Evolutionary conservation across 1,139 yeast species (phyloP), one percentile per base, ranked within the genome.

Genomic region (Petasospora fabianii): DNA sequence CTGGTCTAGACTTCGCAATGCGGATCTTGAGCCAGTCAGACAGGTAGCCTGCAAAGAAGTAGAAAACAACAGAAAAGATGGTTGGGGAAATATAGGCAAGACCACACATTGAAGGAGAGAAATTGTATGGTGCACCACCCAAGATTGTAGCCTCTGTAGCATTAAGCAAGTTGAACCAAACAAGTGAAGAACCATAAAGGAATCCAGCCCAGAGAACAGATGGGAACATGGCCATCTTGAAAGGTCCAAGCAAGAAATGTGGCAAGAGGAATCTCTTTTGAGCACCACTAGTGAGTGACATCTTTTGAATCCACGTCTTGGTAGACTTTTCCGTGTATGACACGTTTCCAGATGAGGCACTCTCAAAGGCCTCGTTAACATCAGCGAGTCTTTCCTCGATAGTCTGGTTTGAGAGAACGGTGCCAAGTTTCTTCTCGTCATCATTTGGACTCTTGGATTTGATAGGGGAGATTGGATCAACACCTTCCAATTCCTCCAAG

Each of bases 131-230:
- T 9, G 58, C 59, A n/a, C 64, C 68, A 48, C 69, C 55, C 32
- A 75, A 51, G 36, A 72, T 58, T 30, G 60, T 47, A 24, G 72
- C 57, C 49, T 65, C 59, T 28, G 77, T 66, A 34, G 68, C 71
- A 53, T 73, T 75, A 43, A 74, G 62, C 27, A 75, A 70, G 36
- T 73, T 70, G 53, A 71, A 74, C 75, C 77, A 75, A 41, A 71
- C 68, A 24, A 80, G 69, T 36, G 81, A 80, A 14, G 78, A 66
- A 4, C 87, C 88, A 53, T 80, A 80, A 19, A 75, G 60, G 41
- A 77, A 56, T 2, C 86, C 86, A 36, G 77, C 72, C 75, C 80
- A 80, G 15, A 78, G 49, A 15, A 80, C 72, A 10, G 75, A 69
- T 7, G 88, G 87, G 51, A 78, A 76, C 29, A 46, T 57, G 6